Base-by-base conservation (phyloP, 164 flowering plant genomes). In the Vitis rupestris region DNA sequence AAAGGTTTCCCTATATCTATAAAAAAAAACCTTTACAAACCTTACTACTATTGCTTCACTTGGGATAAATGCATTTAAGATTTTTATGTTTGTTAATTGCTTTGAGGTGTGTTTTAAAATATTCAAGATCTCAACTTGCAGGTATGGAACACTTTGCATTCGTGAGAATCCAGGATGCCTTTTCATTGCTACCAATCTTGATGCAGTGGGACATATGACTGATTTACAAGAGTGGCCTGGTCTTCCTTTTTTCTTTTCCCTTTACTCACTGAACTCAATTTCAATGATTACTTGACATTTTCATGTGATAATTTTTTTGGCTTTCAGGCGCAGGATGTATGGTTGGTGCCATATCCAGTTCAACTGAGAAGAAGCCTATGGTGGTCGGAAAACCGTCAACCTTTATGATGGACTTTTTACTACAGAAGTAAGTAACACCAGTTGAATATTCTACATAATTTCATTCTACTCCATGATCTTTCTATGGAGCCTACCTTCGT, bases 201-300 rank as follows among this genome's bases (percentile, higher is more conserved):
- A 95, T 86, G 89, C 99, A 12, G 82, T 86, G 29, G 99, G 94
- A 50, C 84, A 88, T 73, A 80, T 93, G 85, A 91, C 94, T 59
- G 86, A 86, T 76, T 72, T 83, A 72, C 98, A 95, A 86, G 99
- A 95, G 77, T 91, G 96, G 94, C 99, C 99, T 58, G 99, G 99
- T 91, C 70, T 58, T 19, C 69, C 44, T 37, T 59, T 62, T 72
- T n/a, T 50, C 49, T 59, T 68, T 14, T 16, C 10, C 29, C 16
- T 65, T 49, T n/a, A 53, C 16, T 53, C 56, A 53, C 16, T 53
- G 56, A 53, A 0, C 4, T 12, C 56, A 12, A 53, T 12, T n/a
- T 61, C 64, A 23, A 23, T 27, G 29, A 27, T 61, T 10, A 29
- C 67, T 56, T 48, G 50, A 48, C 8, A 48, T 31, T 47, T 50